phyloP scores from a whole-genome alignment of 768 basidiomycete species.

The Gloeostereum incarnatum region DNA sequence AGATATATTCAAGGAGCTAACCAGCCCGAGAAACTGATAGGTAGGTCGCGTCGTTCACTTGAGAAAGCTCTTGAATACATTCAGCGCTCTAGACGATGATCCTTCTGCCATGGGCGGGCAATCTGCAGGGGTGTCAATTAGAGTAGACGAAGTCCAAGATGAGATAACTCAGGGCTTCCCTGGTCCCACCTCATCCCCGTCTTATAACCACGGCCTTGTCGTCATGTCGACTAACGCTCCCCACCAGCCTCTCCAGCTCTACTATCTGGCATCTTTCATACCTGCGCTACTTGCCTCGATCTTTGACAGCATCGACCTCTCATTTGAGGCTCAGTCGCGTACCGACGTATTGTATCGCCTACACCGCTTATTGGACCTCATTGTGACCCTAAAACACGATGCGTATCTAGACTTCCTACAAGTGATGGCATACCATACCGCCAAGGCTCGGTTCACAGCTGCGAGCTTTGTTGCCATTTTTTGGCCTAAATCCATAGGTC shows the following conservation, averaged over 20 bases:
- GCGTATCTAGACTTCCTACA: constrained; percentile 64
- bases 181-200: constrained; percentile 17
- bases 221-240: constrained; percentile 49
- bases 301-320: constrained; percentile 44
- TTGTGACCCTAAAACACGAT: constrained; percentile 55
- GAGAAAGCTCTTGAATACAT: not conserved
- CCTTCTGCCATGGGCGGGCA: constrained; percentile 9
- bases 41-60: not conserved
- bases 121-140: constrained; percentile 49
- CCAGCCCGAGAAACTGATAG: not conserved
- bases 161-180: constrained; percentile 15
- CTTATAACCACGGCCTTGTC: constrained; percentile 13
- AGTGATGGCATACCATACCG: constrained; percentile 57
- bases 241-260: constrained; percentile 41
- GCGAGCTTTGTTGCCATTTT: constrained; percentile 45
- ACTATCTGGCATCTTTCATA: constrained; percentile 53
- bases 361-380: constrained; percentile 40
- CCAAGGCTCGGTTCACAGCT: constrained; percentile 44
- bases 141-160: constrained; percentile 42
- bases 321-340: constrained; percentile 17
- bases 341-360: constrained; percentile 36
- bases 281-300: constrained; percentile 55
- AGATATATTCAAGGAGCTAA: constrained; percentile 20
- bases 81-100: not conserved
- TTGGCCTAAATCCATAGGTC: constrained; percentile 67